phyloP scores from a whole-genome alignment of 768 basidiomycete species.

The Gloeopeniophorella convolvens region DNA sequence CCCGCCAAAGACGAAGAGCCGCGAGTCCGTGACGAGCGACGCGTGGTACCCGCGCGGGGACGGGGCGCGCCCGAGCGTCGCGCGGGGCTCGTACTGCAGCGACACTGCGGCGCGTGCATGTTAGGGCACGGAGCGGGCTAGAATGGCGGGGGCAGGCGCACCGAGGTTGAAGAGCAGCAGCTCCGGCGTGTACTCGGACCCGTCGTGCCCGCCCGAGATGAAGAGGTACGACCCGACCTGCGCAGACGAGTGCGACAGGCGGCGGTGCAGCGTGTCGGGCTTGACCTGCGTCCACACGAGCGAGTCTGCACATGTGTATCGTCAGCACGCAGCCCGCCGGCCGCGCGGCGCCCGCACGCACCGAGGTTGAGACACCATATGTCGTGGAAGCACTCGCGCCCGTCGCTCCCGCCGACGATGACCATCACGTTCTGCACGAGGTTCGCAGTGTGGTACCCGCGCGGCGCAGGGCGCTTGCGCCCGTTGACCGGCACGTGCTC shows the following conservation, averaged over 20 bases:
- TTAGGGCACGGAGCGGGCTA: not conserved
- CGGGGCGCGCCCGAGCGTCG: slow-evolving; percentile 60
- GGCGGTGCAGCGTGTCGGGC: slow-evolving; percentile 41
- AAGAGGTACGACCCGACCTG: slow-evolving; percentile 92
- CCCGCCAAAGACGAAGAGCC: slow-evolving; percentile 84
- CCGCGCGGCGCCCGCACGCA: slow-evolving; percentile 35
- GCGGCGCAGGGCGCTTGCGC: slow-evolving; percentile 45
- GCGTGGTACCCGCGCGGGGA: slow-evolving; percentile 80
- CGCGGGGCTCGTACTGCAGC: slow-evolving; percentile 74
- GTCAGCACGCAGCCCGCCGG: no score
- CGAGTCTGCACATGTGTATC: slow-evolving; percentile 22
- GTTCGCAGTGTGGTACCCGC: slow-evolving; percentile 91
- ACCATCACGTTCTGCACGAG: slow-evolving; percentile 82
- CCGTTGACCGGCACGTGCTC: slow-evolving; percentile 50
- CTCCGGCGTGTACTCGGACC: slow-evolving; percentile 63
- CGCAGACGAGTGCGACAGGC: slow-evolving; percentile 80
- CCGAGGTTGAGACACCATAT: slow-evolving; percentile 84
- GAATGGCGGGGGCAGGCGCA: slow-evolving; percentile 31
- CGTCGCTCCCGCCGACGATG: slow-evolving; percentile 87
- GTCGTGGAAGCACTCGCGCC: slow-evolving; percentile 80
- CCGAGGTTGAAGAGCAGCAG: slow-evolving; percentile 84
- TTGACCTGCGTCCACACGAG: slow-evolving; percentile 37
- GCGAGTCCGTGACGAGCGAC: slow-evolving; percentile 72
- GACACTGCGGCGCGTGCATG: slow-evolving; percentile 46
- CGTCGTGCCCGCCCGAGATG: slow-evolving; percentile 85